phyloP scores from a whole-genome alignment of 169 alveolate genomes.

The Plasmodium gaboni region DNA sequence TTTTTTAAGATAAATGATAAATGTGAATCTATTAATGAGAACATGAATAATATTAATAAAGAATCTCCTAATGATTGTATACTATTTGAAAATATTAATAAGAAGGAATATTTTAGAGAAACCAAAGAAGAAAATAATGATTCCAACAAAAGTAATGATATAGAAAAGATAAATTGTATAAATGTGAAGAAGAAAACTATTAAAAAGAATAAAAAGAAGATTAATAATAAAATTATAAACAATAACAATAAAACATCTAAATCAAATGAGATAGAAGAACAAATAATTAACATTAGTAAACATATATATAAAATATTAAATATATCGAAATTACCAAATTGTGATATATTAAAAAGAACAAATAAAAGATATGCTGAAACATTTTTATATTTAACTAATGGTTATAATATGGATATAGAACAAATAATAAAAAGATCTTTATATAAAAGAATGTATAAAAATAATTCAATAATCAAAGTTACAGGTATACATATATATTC shows the following conservation, averaged over 20 bases:
- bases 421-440: constrained; percentile 37
- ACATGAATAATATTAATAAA: no score
- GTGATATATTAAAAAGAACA: constrained; percentile 58
- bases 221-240: neutral
- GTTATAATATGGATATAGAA: constrained; percentile 32
- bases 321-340: constrained; percentile 21
- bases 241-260: neutral
- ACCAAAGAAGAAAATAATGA: neutral
- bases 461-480: constrained; percentile 30
- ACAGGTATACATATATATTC: constrained; percentile 55
- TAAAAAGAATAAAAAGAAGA: neutral
- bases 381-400: constrained; percentile 49
- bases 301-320: constrained; percentile 25
- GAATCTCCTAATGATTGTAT: no score
- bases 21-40: no score
- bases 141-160: neutral
- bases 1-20: no score
- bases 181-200: neutral
- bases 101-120: no score
- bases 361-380: constrained; percentile 40
- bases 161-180: neutral
- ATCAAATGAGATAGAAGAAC: neutral
- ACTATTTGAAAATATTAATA: no score
- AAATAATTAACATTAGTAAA: constrained; percentile 20
- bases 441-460: constrained; percentile 63